Conservation (phyloP, 371 early-diverging fungal genomes). For the Nematocida minor region DNA sequence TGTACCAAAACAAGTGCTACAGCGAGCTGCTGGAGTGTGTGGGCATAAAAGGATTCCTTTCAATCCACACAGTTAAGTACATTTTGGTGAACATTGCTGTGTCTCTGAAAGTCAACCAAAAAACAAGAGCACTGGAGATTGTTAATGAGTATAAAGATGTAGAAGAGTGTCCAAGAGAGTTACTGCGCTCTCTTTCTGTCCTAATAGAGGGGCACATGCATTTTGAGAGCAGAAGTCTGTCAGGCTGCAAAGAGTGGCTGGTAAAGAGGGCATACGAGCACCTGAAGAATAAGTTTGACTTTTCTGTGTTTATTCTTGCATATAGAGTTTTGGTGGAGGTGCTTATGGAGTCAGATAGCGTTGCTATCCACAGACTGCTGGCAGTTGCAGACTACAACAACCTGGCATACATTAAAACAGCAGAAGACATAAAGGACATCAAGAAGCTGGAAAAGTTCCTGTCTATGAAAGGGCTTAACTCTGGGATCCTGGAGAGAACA, state of each 20-base stretch:
- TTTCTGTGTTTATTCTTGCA: neutral
- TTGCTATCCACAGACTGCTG: neutral
- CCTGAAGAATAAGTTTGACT: neutral
- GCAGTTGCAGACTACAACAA: neutral
- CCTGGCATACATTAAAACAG: neutral
- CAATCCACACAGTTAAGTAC: neutral
- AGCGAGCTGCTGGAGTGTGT: neutral
- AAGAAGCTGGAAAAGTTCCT: slow-evolving; percentile 1
- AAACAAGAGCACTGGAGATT: neutral
- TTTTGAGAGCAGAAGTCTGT: neutral
- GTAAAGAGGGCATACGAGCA: neutral
- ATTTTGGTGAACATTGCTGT: neutral
- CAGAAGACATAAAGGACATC: neutral
- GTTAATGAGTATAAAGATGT: too few species aligned
- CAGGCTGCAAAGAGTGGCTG: neutral
- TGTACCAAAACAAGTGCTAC: neutral
- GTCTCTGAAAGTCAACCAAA: neutral
- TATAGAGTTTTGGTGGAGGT: neutral
- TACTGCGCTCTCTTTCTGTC: too few species aligned
- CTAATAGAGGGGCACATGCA: slow-evolving; percentile 34
- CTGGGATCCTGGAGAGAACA: neutral
- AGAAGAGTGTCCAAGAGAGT: too few species aligned
- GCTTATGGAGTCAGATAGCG: neutral
- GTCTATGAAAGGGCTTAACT: neutral
- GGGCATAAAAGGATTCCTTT: neutral